phyloP scores from a whole-genome alignment of 2,329 filamentous ascomycete genomes.

The Botrytis tulipae region DNA sequence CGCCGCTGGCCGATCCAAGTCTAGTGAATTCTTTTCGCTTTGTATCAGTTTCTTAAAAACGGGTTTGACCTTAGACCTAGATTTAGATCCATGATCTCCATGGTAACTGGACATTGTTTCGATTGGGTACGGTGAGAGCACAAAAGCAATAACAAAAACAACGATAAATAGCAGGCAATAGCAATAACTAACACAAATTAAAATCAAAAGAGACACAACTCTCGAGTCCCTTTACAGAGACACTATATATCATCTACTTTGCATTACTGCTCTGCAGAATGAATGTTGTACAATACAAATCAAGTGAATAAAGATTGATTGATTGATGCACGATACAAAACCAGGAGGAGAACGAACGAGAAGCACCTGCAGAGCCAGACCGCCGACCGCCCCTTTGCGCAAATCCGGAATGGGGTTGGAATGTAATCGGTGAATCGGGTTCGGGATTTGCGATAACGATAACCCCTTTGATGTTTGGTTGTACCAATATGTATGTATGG shows the following conservation, averaged over 20 bases:
- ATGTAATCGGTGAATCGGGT: constrained; percentile 8
- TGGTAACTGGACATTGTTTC: constrained; percentile 33
- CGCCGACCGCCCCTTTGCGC: constrained; percentile 14
- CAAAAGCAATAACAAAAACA: not conserved
- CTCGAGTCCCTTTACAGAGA: constrained; percentile 16
- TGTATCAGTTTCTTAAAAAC: constrained; percentile 55
- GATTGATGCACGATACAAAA: constrained; percentile 18
- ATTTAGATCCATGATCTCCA: constrained; percentile 29
- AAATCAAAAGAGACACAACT: constrained; percentile 6
- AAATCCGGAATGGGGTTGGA: constrained; percentile 10
- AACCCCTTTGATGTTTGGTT: not conserved
- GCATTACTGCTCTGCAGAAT: constrained; percentile 25
- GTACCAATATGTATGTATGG: not conserved
- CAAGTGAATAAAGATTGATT: constrained; percentile 2
- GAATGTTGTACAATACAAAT: constrained; percentile 16
- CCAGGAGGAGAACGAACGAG: not conserved
- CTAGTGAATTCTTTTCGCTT: constrained; percentile 62
- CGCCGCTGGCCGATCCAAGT: constrained; percentile 59
- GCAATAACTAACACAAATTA: constrained; percentile 8
- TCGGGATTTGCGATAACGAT: constrained; percentile 15
- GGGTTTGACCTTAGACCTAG: constrained; percentile 47
- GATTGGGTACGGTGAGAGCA: constrained; percentile 14
- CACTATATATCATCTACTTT: constrained; percentile 21
- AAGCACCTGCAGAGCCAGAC: not conserved
- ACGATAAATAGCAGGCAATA: constrained; percentile 1